These are phyloP conservation scores for Solanum chmielewskii DNA, from an alignment of 257 asterid genomes.

Conservation along the genomic window DNA sequence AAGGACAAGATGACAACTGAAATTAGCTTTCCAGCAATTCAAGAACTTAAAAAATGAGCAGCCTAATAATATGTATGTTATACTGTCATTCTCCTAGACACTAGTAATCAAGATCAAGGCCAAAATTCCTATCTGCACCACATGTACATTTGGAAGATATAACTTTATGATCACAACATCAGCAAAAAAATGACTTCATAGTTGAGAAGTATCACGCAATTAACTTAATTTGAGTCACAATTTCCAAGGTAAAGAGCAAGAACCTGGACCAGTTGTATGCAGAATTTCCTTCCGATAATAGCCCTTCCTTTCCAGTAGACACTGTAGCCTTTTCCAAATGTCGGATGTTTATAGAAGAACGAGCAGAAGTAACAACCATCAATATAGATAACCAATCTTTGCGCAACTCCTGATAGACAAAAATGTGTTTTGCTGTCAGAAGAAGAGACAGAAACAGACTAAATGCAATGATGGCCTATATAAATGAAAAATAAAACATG, in stretches of 20 bases:
- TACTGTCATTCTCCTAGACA: background rate
- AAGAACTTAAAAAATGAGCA: background rate
- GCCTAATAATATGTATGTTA: background rate
- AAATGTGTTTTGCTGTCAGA: background rate
- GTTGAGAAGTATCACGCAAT: constrained; percentile 2
- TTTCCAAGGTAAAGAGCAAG: background rate
- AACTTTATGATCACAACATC: background rate
- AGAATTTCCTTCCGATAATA: constrained; percentile 92
- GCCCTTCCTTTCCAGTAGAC: constrained; percentile 97
- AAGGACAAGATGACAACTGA: background rate
- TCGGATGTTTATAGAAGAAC: constrained; percentile 89
- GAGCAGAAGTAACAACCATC: constrained; percentile 98
- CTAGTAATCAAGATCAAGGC: background rate
- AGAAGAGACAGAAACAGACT: background rate
- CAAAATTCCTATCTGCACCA: background rate
- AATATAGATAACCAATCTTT: constrained; percentile 87
- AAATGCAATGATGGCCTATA: background rate
- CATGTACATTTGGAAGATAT: background rate
- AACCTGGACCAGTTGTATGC: constrained; percentile 99
- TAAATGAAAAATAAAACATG: background rate
- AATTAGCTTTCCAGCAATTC: background rate
- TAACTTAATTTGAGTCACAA: background rate
- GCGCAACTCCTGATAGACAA: constrained; percentile 62
- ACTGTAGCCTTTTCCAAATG: constrained; percentile 98
- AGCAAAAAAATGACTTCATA: background rate